These are phyloP conservation scores for Nannizzia gypsea DNA, from an alignment of 2,329 filamentous ascomycete species.

Conservation along the genomic window DNA sequence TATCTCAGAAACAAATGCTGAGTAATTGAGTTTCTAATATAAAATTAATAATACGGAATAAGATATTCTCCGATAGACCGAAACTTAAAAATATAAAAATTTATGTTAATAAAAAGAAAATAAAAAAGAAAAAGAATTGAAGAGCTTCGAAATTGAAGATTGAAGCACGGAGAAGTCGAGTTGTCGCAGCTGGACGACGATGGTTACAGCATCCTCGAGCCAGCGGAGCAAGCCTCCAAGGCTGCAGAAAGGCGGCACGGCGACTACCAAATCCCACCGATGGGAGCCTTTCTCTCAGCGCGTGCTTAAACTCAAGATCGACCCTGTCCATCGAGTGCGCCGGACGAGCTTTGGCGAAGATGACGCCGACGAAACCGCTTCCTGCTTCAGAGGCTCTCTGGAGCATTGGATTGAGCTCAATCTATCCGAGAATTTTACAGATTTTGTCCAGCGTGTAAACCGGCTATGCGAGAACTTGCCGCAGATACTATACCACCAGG, in stretches of 20 bases:
- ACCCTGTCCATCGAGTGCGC: conserved; percentile 81
- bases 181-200: conserved; percentile 18
- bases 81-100: conserved; percentile 19
- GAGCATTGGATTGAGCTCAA: conserved; percentile 89
- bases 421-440: conserved; percentile 65
- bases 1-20: too few species aligned
- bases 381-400: conserved; percentile 72
- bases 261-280: conserved; percentile 69
- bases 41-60: background rate
- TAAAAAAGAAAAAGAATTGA: background rate
- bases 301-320: conserved; percentile 82
- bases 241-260: conserved; percentile 54
- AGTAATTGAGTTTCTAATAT: too few species aligned
- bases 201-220: conserved; percentile 47
- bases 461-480: conserved; percentile 80
- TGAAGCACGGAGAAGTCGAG: background rate
- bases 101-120: background rate
- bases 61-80: conserved; percentile 13
- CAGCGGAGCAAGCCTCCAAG: conserved; percentile 59
- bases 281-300: conserved; percentile 88
- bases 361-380: conserved; percentile 64
- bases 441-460: conserved; percentile 62
- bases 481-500: conserved; percentile 82
- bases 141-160: background rate
- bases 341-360: conserved; percentile 67